Percentiles rank a stretch among this genome's conserved stretches.
Evolutionary conservation across 1,284 basidiomycete genomes (phyloP).

Genomic region (Moniliella sp.): DNA sequence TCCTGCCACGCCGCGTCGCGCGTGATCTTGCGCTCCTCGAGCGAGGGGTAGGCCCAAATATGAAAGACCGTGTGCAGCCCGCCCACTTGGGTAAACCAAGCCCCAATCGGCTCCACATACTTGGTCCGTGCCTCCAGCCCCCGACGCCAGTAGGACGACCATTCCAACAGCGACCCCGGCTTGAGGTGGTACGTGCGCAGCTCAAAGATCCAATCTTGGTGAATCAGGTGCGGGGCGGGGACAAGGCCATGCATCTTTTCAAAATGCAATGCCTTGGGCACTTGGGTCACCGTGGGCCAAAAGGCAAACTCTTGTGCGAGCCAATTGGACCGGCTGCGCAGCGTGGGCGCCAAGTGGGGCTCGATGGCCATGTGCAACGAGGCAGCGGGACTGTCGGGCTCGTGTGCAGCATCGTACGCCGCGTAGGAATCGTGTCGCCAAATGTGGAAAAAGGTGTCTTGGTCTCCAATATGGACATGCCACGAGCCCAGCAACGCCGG

Average conservation of each 20-base stretch:
- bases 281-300: constrained; percentile 13
- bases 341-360: constrained; percentile 5
- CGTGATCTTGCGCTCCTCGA: constrained; percentile 26
- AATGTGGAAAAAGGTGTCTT: constrained; percentile 30
- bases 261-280: background rate
- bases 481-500: constrained; percentile 15
- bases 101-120: constrained; percentile 27
- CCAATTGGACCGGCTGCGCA: constrained; percentile 20
- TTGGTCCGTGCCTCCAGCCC: constrained; percentile 25
- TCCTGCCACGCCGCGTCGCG: constrained; percentile 29
- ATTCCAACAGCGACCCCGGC: constrained; percentile 25
- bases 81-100: constrained; percentile 29
- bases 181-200: constrained; percentile 25
- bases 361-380: constrained; percentile 6
- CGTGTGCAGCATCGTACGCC: constrained; percentile 17
- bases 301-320: constrained; percentile 29
- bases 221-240: constrained; percentile 7
- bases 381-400: constrained; percentile 6
- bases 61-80: constrained; percentile 28
- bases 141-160: constrained; percentile 27
- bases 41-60: constrained; percentile 25
- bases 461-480: constrained; percentile 24
- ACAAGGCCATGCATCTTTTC: constrained; percentile 1
- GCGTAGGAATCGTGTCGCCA: constrained; percentile 28
- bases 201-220: constrained; percentile 15